Evolutionary conservation across 495 filamentous ascomycete genomes (phyloP), one percentile per base, ranked within the genome.

Genomic region (Hypoxylon lienhwacheense): DNA sequence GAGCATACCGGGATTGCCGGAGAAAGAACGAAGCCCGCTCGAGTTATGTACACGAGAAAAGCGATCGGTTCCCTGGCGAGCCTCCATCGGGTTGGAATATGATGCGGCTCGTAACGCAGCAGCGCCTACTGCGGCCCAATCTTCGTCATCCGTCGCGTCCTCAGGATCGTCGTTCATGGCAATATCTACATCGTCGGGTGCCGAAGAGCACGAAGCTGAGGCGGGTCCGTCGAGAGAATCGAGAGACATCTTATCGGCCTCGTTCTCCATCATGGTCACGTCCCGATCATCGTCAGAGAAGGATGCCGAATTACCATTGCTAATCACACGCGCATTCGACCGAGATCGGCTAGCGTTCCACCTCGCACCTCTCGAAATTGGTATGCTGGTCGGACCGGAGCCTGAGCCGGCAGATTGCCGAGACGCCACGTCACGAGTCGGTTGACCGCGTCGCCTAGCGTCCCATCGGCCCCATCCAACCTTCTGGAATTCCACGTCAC

Each of bases 381-480:
- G 85, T 57, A 91, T 80, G 55, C 81, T 84, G 39, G 78, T 75
- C 5, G 77, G 80, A 66, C 61, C 57, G 66, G 71, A 66, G 67
- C 57, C 77, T 82, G 40, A 73, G 70, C 56, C 68, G 75, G 63
- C 67, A 71, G 34, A 64, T 54, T 62, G 46, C 59, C 63, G 51
- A 46, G 55, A 55, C n/a, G 29, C 5, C 28, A 55, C 45, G 19
- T 80, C 75, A 48, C 81, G 79, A 37, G 79, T 62, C 10, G 81
- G 71, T 55, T 91, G 83, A 19, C 83, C 88, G 47, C 83, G 82
- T 67, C 80, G 78, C 60, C 81, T 84, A 48, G 92, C 92, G 69
- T 93, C 86, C 93, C 93, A 98, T 36, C 90, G 84, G 39, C 93
- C 93, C 93, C 93, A 98, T 51, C 93, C 93, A 50, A 96, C 87